Conservation (phyloP, 495 filamentous ascomycete species). For the Aspergillus cavernicola region DNA sequence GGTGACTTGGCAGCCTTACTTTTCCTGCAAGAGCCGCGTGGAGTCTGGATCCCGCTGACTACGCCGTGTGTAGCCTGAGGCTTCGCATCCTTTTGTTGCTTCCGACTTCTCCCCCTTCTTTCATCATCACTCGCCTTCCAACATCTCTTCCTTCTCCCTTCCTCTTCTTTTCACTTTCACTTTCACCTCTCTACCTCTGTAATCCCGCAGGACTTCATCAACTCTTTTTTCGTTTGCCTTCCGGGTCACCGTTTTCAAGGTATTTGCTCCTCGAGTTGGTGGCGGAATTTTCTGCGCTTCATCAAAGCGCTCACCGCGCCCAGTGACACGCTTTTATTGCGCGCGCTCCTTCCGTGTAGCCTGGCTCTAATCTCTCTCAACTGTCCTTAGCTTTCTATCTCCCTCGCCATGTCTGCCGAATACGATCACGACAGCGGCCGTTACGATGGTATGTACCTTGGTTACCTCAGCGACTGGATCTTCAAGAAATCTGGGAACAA, state of each 20-base stretch:
- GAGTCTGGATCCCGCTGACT: slow-evolving; percentile 19
- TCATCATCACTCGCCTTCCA: slow-evolving; percentile 21
- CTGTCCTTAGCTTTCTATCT: slow-evolving; percentile 13
- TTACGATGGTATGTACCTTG: slow-evolving; percentile 70
- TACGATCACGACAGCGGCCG: slow-evolving; percentile 84
- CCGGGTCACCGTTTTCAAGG: slow-evolving; percentile 3
- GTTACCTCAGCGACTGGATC: slow-evolving; percentile 1
- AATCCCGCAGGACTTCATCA: neutral
- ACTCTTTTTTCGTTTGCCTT: slow-evolving; percentile 2
- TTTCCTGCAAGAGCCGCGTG: slow-evolving; percentile 16
- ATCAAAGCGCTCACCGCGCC: neutral
- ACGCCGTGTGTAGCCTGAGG: slow-evolving; percentile 3
- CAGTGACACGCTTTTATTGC: slow-evolving; percentile 11
- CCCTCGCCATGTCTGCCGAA: slow-evolving; percentile 59
- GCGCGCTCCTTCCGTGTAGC: slow-evolving; percentile 11
- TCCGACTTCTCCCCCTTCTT: slow-evolving; percentile 21
- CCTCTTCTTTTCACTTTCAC: slow-evolving; percentile 7
- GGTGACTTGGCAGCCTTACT: slow-evolving; percentile 11
- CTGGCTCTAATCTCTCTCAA: slow-evolving; percentile 12
- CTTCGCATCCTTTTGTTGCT: slow-evolving; percentile 6
- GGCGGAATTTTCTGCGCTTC: slow-evolving; percentile 13
- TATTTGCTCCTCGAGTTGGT: slow-evolving; percentile 8
- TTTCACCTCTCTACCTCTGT: neutral
- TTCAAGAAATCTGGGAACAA: neutral
- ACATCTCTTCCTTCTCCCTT: slow-evolving; percentile 14